A percentile compares a stretch with the other conserved stretches of the same genome.
Evolutionary conservation across 768 basidiomycete species (phyloP).

Genomic region (Goffeauzyma gilvescens): DNA sequence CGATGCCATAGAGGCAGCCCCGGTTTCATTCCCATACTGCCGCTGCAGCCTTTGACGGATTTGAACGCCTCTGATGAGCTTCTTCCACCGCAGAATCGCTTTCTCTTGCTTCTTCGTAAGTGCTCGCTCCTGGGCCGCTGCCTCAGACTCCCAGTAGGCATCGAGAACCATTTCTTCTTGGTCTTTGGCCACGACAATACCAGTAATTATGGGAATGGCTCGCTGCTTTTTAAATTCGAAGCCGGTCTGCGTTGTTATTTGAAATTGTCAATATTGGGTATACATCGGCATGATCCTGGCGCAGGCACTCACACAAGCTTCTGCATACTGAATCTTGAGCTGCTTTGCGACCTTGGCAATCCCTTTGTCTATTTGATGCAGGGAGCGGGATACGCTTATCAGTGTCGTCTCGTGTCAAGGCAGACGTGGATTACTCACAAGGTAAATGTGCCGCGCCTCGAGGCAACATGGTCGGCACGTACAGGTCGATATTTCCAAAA

Average conservation of each 20-base stretch:
- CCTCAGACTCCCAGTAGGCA: slow-evolving; percentile 68
- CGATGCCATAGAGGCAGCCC: too few relatives aligned
- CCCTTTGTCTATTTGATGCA: slow-evolving; percentile 55
- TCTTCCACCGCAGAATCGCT: slow-evolving; percentile 69
- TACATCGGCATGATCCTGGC: too few relatives aligned
- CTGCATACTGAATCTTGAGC: slow-evolving; percentile 74
- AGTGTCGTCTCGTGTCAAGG: too few relatives aligned
- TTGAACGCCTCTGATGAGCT: slow-evolving; percentile 68
- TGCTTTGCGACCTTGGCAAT: slow-evolving; percentile 71
- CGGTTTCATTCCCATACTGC: slow-evolving; percentile 47
- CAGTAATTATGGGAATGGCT: slow-evolving; percentile 65
- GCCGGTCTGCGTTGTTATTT: slow-evolving; percentile 44
- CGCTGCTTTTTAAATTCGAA: slow-evolving; percentile 91
- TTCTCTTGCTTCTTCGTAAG: slow-evolving; percentile 56
- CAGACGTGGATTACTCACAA: too few relatives aligned
- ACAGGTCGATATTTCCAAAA: slow-evolving; percentile 93
- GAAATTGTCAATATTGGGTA: too few relatives aligned
- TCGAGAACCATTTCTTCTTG: slow-evolving; percentile 55
- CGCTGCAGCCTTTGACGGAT: slow-evolving; percentile 64
- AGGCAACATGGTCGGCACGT: slow-evolving; percentile 87
- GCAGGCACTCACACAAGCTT: slow-evolving; percentile 62
- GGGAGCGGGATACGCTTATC: not conserved
- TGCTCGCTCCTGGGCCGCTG: slow-evolving; percentile 57
- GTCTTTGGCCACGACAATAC: slow-evolving; percentile 70
- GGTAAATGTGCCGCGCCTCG: slow-evolving; percentile 68